phyloP scores from a whole-genome alignment of 2,329 filamentous ascomycete genomes.

The Fusarium begoniae region DNA sequence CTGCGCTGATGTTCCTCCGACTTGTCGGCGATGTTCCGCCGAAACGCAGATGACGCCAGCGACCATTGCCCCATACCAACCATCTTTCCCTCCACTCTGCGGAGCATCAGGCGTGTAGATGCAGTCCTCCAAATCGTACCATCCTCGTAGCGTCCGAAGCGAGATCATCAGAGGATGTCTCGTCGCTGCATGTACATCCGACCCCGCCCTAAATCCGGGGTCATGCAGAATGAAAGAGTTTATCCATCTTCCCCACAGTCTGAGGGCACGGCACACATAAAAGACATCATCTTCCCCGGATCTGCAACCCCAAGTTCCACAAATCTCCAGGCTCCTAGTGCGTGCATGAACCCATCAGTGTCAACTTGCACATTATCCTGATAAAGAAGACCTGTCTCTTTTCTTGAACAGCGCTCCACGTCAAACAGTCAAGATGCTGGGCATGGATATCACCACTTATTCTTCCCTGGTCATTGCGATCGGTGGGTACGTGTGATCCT shows the following conservation, averaged over 20 bases:
- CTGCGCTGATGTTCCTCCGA: background rate
- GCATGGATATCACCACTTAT: background rate
- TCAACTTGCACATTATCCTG: background rate
- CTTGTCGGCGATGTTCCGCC: background rate
- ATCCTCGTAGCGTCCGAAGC: background rate
- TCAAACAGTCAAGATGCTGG: background rate
- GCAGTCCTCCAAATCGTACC: background rate
- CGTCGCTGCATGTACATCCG: background rate
- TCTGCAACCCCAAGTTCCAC: background rate
- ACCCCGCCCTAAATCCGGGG: background rate
- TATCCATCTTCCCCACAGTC: background rate
- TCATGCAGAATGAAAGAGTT: background rate
- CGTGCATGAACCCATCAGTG: background rate
- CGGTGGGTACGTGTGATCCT: background rate
- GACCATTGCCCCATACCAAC: background rate
- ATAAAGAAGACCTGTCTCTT: background rate
- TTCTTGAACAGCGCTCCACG: background rate
- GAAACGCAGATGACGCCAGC: background rate
- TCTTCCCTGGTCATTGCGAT: background rate
- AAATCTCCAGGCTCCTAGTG: background rate
- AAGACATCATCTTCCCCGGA: background rate
- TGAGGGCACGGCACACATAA: background rate
- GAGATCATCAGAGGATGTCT: background rate
- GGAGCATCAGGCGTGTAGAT: background rate
- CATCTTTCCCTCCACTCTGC: no score